Conservation (phyloP, 352 stramenopile genomes). For the Saprolegnia parasitica region DNA sequence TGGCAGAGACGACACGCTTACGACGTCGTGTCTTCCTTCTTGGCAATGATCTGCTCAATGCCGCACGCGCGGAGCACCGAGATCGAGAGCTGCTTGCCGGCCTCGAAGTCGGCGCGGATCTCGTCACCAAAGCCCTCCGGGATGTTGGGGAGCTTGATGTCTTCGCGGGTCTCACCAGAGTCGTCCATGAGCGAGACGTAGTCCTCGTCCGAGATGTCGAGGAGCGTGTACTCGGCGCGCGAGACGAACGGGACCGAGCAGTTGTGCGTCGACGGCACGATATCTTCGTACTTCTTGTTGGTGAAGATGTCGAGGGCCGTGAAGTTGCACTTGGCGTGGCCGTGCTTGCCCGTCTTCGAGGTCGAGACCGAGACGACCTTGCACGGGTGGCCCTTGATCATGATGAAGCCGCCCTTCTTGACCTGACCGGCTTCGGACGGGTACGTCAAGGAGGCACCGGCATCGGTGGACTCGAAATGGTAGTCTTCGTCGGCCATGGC, state of each 20-base stretch:
- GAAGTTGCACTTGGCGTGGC: constrained; percentile 99
- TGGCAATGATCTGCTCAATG: constrained; percentile 97
- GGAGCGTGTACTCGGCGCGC: constrained; percentile 95
- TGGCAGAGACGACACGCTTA: background rate
- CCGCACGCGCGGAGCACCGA: constrained; percentile 96
- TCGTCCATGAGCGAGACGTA: constrained; percentile 99
- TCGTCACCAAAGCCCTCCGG: constrained; percentile 94
- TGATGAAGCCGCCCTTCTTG: constrained; percentile 99
- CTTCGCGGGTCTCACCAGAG: constrained; percentile 94
- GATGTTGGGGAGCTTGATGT: constrained; percentile 96
- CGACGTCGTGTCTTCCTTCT: constrained; percentile 90
- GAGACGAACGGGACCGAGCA: constrained; percentile 97
- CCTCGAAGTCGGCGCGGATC: constrained; percentile 95
- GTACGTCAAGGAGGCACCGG: constrained; percentile 97
- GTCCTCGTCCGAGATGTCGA: constrained; percentile 98
- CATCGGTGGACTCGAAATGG: constrained; percentile 92
- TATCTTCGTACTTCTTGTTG: constrained; percentile 99
- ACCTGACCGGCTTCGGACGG: constrained; percentile 98
- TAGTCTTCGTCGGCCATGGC: constrained; percentile 72
- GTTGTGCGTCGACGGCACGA: constrained; percentile 98
- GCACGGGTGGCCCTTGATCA: constrained; percentile 99
- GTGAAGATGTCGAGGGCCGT: constrained; percentile 99
- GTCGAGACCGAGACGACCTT: constrained; percentile 98
- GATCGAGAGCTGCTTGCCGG: constrained; percentile 94
- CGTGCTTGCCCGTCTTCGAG: constrained; percentile 99